Base-by-base conservation (phyloP, 1,139 yeast genomes). In the Candida pseudoviswanathii region DNA sequence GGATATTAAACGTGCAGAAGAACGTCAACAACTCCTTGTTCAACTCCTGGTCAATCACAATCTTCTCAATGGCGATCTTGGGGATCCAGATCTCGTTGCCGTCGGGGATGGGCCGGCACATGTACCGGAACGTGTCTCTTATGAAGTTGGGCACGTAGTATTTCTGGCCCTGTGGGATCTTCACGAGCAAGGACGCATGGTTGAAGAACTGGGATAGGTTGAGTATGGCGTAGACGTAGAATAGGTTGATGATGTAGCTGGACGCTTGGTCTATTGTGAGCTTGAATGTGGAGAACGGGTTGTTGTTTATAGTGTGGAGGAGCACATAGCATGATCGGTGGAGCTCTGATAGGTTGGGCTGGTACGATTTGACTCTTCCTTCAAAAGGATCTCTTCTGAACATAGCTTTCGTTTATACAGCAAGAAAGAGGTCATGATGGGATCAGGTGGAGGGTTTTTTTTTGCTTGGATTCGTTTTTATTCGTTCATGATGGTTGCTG, bases 21-120 rank as follows among this genome's bases (percentile, higher is more conserved):
- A 39, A 39, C 4, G 21, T 3, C 25, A 39, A 7, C 4, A 39
- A 16, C 21, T 39, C 24, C 7, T 29, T 9, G 29, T 39, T 27
- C 10, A 39, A 27, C 4, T 27, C 10, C 11, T 11, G 33, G 16
- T 39, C 42, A 39, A 39, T 27, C 1, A 10, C 25, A 21, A 39
- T 39, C 9, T 27, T 29, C 3, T 39, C 42, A 27, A 39, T 8
- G 4, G 7, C 6, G 8, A 39, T 39, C 16, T 27, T 11, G 16
- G 42, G 42, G 10, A 39, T 21, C 42, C 42, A 39, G 5, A 39
- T 27, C 29, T 29, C 42, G 7, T 16, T 3, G 4, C 42, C 42
- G 29, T 39, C 42, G 29, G 42, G 42, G 4, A 39, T 39, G 4
- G 42, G 42, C 26, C 42, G 32, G n/a, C 42, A 39, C 33, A 39